These are phyloP conservation scores for Spencermartinsiella ligniputridi DNA, from an alignment of 1,139 yeast genomes.

Conservation along the genomic window DNA sequence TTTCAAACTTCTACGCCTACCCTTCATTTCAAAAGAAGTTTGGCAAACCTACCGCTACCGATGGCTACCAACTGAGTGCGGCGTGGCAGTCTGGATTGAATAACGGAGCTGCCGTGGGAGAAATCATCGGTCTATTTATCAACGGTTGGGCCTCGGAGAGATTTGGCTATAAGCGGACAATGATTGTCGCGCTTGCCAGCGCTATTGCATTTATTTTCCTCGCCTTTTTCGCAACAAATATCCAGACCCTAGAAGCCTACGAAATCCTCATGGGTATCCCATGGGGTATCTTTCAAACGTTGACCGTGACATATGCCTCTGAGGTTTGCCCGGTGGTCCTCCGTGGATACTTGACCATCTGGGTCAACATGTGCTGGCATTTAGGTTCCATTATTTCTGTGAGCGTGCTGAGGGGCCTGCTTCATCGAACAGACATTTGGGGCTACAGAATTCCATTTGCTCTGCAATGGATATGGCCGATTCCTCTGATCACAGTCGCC, in stretches of 20 bases:
- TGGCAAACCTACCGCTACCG: slow-evolving; percentile 35
- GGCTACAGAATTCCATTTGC: slow-evolving; percentile 48
- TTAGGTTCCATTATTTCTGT: slow-evolving; percentile 41
- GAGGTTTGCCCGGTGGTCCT: slow-evolving; percentile 44
- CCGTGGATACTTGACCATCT: slow-evolving; percentile 41
- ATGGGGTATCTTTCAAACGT: slow-evolving; percentile 44
- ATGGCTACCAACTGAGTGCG: slow-evolving; percentile 37
- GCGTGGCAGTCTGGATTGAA: slow-evolving; percentile 44
- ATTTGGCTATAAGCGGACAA: slow-evolving; percentile 40
- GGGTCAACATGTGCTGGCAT: slow-evolving; percentile 43
- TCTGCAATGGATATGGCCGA: slow-evolving; percentile 61
- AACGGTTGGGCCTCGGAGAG: slow-evolving; percentile 40
- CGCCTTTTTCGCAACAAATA: slow-evolving; percentile 39
- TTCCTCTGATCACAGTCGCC: slow-evolving; percentile 49
- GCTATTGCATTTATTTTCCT: slow-evolving; percentile 38
- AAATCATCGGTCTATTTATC: slow-evolving; percentile 38
- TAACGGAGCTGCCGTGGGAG: slow-evolving; percentile 38
- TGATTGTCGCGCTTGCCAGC: slow-evolving; percentile 32
- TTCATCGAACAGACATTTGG: slow-evolving; percentile 25
- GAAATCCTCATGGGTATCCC: slow-evolving; percentile 43
- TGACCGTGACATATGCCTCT: slow-evolving; percentile 42
- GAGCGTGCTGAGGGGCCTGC: slow-evolving; percentile 38
- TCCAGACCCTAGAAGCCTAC: slow-evolving; percentile 37
- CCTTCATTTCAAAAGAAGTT: slow-evolving; percentile 38
- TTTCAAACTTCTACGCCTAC: slow-evolving; percentile 39